Evolutionary conservation across 805 yeast species (phyloP), one percentile per base, ranked within the genome.

Genomic region (Wickerhamiella hasegawae): DNA sequence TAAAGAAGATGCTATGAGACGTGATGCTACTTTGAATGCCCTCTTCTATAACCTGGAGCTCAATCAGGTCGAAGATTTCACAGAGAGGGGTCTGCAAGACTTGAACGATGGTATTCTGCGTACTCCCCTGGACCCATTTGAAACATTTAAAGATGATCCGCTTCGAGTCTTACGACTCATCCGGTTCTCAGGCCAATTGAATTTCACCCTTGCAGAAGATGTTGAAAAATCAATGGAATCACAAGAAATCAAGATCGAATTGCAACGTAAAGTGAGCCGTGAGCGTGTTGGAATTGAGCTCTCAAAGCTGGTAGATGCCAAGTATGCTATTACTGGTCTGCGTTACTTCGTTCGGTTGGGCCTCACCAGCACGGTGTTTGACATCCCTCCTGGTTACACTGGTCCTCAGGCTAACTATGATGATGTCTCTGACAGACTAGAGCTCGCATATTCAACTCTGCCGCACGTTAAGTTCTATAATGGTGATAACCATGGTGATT

Each of bases 1-100:
- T 0, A 67, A 70, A 41, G 80, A 87, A 51, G 99, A 90, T 55
- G 95, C 97, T 0, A 60, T 72, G 44, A 68, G 99, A 48, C 66
- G 99, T 51, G 99, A 90, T 59, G 97, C 97, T 2, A 90, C 98
- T 0, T 59, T 90, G 35, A 90, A 90, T 54, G 93, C 98, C 0
- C 59, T 90, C 18, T 90, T 90, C 50, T 90, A 78, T 57, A 90
- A 90, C 54, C 66, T 90, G 35, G 67, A 68, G 36, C 68, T 73
- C 4, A 63, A 62, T 11, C 45, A 65, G 39, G 73, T 90, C 18
- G 99, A 90, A 53, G 99, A 90, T 55, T 71, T 76, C 40, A 90
- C 98, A 0, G 70, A 68, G 0, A 47, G 55, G 16, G 99, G 99
- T 0, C 49, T 85, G 4, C 51, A 65, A 5, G 99, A 90, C 54